Percentiles rank a stretch among this genome's conserved stretches.
These are phyloP conservation scores for Hysterangium stoloniferum DNA, from an alignment of 768 basidiomycete genomes.

Conservation along the genomic window DNA sequence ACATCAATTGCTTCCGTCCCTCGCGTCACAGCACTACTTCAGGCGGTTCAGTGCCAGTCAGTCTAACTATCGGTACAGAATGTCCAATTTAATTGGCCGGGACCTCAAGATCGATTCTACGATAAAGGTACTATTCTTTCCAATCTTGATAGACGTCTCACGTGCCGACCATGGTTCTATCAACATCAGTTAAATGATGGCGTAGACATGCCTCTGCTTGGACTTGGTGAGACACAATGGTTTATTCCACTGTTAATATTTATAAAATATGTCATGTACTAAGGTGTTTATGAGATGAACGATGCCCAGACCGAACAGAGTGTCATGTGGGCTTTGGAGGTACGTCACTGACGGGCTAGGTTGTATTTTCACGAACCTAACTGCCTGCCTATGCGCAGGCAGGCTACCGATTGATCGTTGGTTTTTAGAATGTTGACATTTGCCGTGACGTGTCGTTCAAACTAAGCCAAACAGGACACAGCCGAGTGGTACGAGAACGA, in stretches of 20 bases:
- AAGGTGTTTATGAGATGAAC: constrained; percentile 57
- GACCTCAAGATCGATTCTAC: too few species aligned
- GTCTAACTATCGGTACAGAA: too few species aligned
- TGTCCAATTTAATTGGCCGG: too few species aligned
- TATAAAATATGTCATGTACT: background rate
- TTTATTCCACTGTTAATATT: background rate
- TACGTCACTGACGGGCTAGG: constrained; percentile 17
- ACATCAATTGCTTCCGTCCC: too few species aligned
- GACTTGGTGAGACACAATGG: constrained; percentile 35
- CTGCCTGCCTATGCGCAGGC: constrained; percentile 27
- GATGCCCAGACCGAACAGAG: constrained; percentile 47
- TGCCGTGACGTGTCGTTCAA: background rate
- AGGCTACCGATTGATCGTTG: constrained; percentile 57
- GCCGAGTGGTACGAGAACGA: constrained; percentile 61
- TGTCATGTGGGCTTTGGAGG: constrained; percentile 57
- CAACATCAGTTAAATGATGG: constrained; percentile 53
- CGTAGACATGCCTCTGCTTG: constrained; percentile 47
- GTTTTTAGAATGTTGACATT: constrained; percentile 17
- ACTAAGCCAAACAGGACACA: constrained; percentile 29
- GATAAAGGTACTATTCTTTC: too few species aligned
- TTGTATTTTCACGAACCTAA: constrained; percentile 5
- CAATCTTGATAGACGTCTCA: too few species aligned
- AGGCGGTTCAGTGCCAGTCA: too few species aligned
- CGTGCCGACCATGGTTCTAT: too few species aligned
- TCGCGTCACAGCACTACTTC: too few species aligned